Percentiles rank a stretch among this genome's conserved stretches.
phyloP scores from a whole-genome alignment of 768 basidiomycete genomes.

The Lactifluus subvellereus region DNA sequence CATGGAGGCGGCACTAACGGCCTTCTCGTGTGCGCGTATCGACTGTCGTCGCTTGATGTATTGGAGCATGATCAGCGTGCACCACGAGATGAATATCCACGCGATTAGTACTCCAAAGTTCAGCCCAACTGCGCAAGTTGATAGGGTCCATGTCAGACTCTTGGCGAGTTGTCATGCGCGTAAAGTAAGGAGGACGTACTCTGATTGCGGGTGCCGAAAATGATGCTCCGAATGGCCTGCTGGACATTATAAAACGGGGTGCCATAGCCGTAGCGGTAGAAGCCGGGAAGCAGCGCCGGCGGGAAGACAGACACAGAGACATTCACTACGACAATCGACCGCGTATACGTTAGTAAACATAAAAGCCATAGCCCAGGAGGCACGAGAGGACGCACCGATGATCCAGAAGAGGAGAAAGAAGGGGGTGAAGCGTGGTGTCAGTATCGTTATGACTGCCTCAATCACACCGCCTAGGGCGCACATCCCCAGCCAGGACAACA shows the following conservation, averaged over 20 bases:
- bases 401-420: constrained; percentile 64
- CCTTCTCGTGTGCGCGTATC: constrained; percentile 1
- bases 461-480: constrained; percentile 52
- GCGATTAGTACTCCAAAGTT: constrained; percentile 56
- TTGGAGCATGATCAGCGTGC: constrained; percentile 48
- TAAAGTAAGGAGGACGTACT: constrained; percentile 33
- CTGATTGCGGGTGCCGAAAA: constrained; percentile 61
- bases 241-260: constrained; percentile 71
- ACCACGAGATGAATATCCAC: constrained; percentile 51
- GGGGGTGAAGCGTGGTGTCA: constrained; percentile 47
- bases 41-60: constrained; percentile 32
- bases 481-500: constrained; percentile 57
- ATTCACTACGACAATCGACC: constrained; percentile 37
- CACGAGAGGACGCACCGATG: constrained; percentile 39
- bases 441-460: constrained; percentile 51
- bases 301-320: constrained; percentile 55
- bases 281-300: constrained; percentile 47
- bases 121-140: constrained; percentile 42
- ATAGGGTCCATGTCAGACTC: neutral
- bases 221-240: constrained; percentile 49
- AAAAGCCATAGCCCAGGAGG: neutral
- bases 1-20: neutral
- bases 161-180: neutral
- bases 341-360: neutral
- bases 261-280: constrained; percentile 65